These are phyloP conservation scores for Triticum dicoccoides DNA, from an alignment of 176 grass and related monocot genomes.

Conservation along the genomic window DNA sequence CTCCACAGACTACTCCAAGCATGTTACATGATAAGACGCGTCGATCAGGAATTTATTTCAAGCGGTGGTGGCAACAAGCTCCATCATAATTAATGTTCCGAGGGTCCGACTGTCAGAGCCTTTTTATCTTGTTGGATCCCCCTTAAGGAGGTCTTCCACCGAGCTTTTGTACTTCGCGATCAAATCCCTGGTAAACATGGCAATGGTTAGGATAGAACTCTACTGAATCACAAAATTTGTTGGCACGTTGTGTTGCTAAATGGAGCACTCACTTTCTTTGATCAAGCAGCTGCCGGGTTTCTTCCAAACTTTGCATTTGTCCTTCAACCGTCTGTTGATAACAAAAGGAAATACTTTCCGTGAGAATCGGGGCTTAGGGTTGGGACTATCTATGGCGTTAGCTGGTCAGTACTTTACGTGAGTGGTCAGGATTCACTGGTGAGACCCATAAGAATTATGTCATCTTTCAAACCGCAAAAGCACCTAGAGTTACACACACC, in stretches of 20 bases:
- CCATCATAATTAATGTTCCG: not conserved
- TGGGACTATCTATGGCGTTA: not conserved
- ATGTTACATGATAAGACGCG: not conserved
- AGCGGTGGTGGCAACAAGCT: not conserved
- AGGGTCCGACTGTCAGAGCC: not conserved
- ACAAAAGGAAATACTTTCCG: not conserved
- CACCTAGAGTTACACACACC: not conserved
- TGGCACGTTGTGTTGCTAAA: not conserved
- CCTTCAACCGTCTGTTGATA: conserved; percentile 32
- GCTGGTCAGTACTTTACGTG: not conserved
- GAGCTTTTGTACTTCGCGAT: conserved; percentile 42
- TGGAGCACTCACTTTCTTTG: conserved; percentile 41
- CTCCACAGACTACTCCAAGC: not conserved
- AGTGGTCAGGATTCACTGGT: not conserved
- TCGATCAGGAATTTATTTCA: not conserved
- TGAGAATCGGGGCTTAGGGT: not conserved
- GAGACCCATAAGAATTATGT: not conserved
- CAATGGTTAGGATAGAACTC: not conserved
- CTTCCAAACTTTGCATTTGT: conserved; percentile 48
- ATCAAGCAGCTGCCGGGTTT: conserved; percentile 38
- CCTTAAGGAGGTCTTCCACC: conserved; percentile 38
- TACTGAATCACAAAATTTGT: not conserved
- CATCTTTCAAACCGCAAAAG: not conserved
- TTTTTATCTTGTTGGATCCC: conserved; percentile 26
- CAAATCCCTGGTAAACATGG: conserved; percentile 35